These are phyloP conservation scores for Flaveria floridana DNA, from an alignment of 140 eudicot species.

Conservation along the genomic window DNA sequence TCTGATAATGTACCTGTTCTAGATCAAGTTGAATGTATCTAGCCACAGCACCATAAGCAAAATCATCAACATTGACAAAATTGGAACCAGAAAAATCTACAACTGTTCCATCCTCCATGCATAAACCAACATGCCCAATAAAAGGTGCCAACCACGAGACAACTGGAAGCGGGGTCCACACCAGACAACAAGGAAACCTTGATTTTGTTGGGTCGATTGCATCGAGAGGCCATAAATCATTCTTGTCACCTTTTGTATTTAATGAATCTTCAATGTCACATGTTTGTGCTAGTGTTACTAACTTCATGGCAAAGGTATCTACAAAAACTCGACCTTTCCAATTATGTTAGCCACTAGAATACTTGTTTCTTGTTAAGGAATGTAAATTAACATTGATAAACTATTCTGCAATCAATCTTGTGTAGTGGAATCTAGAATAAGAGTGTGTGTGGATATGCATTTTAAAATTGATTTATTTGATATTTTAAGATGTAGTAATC, in stretches of 20 bases:
- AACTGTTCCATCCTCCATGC: constrained; percentile 77
- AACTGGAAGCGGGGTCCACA: constrained; percentile 94
- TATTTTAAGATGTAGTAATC: too few species aligned
- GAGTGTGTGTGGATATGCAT: too few species aligned
- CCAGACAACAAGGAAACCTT: constrained; percentile 87
- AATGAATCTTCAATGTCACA: constrained; percentile 41
- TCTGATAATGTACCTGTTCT: constrained; percentile 48
- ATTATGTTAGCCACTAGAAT: constrained; percentile 14
- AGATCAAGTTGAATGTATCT: constrained; percentile 83
- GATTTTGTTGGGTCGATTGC: constrained; percentile 60
- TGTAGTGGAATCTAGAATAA: background rate
- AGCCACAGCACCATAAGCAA: constrained; percentile 78
- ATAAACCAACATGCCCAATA: constrained; percentile 93
- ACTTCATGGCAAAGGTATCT: constrained; percentile 39
- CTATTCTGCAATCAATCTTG: background rate
- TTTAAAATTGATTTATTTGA: too few species aligned
- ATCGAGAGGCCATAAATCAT: constrained; percentile 74
- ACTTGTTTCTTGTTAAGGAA: background rate
- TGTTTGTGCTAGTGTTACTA: constrained; percentile 35
- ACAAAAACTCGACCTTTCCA: constrained; percentile 4
- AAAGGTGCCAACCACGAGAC: constrained; percentile 99
- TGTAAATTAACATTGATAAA: background rate
- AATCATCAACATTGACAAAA: constrained; percentile 63
- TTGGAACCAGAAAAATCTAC: constrained; percentile 86
- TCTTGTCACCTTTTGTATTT: constrained; percentile 30